A percentile compares a stretch with the other conserved stretches of the same genome.
These are phyloP conservation scores for Leishmania turanica DNA, from an alignment of 208 protist species.

Conservation along the genomic window DNA sequence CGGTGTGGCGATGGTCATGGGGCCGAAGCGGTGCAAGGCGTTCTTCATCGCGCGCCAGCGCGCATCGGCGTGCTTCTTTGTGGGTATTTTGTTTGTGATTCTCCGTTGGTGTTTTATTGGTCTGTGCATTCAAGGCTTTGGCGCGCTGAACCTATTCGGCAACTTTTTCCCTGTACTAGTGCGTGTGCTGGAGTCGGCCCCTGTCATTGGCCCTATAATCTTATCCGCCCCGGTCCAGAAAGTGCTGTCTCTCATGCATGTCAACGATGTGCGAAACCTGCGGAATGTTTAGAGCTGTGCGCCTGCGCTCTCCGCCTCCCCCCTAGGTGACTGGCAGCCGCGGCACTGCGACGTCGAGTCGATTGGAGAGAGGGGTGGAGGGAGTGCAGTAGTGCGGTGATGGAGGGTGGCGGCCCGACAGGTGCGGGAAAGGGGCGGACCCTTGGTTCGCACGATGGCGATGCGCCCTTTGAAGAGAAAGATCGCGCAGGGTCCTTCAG, in stretches of 20 bases:
- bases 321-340: not conserved
- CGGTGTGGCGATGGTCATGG: conserved; percentile 88
- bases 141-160: conserved; percentile 89
- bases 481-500: not conserved
- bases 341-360: not conserved
- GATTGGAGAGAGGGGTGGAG: not conserved
- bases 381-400: not conserved
- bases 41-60: conserved; percentile 84
- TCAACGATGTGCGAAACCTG: conserved; percentile 40
- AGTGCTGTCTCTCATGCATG: conserved; percentile 39
- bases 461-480: not conserved
- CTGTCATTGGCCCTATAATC: conserved; percentile 80
- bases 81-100: conserved; percentile 85
- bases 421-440: too few relatives aligned
- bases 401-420: not conserved
- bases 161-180: conserved; percentile 91
- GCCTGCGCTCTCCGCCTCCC: not conserved
- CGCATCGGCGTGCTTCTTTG: conserved; percentile 87
- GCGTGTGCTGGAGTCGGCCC: conserved; percentile 86
- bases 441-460: not conserved
- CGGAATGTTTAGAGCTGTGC: conserved; percentile 61
- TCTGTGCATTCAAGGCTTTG: conserved; percentile 84
- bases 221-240: conserved; percentile 65
- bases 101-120: conserved; percentile 81
- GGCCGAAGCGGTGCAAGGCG: conserved; percentile 60